Evolutionary conservation across 768 basidiomycete species (phyloP), one percentile per base, ranked within the genome.

Genomic region (Tubosaeta sp.): DNA sequence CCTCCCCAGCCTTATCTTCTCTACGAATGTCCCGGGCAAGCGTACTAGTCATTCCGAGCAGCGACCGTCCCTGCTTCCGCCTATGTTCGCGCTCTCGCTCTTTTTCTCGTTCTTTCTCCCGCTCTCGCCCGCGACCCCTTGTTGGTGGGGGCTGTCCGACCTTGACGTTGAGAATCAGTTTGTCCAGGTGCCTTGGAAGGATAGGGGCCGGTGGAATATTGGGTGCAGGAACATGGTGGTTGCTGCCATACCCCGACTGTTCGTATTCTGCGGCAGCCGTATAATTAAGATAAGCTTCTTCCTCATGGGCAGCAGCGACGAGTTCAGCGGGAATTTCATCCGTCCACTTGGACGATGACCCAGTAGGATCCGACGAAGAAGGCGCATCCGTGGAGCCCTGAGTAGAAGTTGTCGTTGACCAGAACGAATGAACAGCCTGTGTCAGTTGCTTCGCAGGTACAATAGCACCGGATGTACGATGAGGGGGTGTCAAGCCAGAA

Each of bases 131-230:
- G 32, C 71, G 58, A 40, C 70, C 54, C 59, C 65, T 48, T 55
- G 52, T 58, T 21, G 53, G 69, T 57, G 58, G 76, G 62, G 61
- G 64, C 51, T 58, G 67, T 32, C 57, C 69, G 29, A 43, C 68
- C 59, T 59, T 70, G 10, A 68, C 65, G 51, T 98, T 98, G 54
- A 99, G 71, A 51, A 97, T 96, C 44, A 96, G 84, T 61, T 93
- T 94, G 63, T 98, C 94, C 36, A 99, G 74, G 62, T 97, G 92
- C 1, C 94, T 74, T 0, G 96, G 96, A 39, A 98, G 76, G 2
- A 78, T 74, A 1, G 96, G 94, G 2, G 96, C 94, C 19, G 86
- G 84, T 2, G 94, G 94, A 53, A 94, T 87, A 57, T 83, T 82
- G 16, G 92, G 89, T 2, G 84, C 80, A 11, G 86, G 82, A 29